Percentiles rank a stretch among this genome's conserved stretches.
Conservation (phyloP, 2,329 filamentous ascomycete genomes). For the Aureobasidium pullulans region DNA sequence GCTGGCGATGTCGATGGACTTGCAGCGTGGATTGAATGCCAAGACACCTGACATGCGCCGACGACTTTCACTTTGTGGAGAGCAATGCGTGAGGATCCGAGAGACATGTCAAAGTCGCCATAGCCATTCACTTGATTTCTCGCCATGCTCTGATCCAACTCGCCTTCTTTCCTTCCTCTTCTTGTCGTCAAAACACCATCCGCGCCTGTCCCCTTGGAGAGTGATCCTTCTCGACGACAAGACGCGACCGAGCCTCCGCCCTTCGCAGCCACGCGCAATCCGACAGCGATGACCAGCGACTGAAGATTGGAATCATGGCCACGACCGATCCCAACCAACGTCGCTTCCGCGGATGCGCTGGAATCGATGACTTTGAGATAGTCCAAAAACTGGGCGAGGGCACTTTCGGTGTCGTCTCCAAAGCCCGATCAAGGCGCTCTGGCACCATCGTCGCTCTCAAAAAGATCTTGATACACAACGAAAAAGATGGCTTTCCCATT, state of each 20-base stretch:
- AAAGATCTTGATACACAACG: conserved; percentile 99
- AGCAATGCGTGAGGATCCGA: neutral
- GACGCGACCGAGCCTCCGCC: neutral
- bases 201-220: neutral
- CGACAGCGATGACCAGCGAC: neutral
- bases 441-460: conserved; percentile 79
- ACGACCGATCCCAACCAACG: conserved; percentile 42
- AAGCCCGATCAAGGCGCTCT: conserved; percentile 68
- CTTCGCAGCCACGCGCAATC: neutral
- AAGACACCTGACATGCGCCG: too few relatives aligned
- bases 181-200: neutral
- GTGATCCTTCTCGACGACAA: neutral
- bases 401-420: conserved; percentile 94
- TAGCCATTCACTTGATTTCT: neutral
- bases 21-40: neutral
- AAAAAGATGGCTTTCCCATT: conserved; percentile 99
- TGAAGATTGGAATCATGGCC: neutral
- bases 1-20: neutral
- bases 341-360: conserved; percentile 76
- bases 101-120: neutral
- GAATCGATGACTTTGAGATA: conserved; percentile 71
- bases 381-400: conserved; percentile 80
- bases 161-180: neutral
- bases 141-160: neutral
- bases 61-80: neutral